Evolutionary conservation across 768 basidiomycete species (phyloP).

Genomic region (Lepiota brunneoincarnata): DNA sequence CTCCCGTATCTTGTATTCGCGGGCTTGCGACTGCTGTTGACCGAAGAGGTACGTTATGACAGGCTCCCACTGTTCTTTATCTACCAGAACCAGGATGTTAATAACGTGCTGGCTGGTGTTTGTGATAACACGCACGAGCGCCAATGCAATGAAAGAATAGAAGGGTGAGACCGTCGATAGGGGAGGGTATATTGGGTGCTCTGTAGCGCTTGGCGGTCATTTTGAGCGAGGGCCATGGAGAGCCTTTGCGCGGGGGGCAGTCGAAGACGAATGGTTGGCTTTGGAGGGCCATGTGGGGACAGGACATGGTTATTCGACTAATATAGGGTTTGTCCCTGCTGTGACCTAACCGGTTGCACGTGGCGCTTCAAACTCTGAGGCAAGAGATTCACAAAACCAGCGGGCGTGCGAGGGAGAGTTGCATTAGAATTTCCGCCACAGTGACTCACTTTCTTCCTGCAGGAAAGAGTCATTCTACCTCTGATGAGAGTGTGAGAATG

Average conservation of each 20-base stretch:
- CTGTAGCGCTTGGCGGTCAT: constrained; percentile 46
- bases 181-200: constrained; percentile 18
- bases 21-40: constrained; percentile 20
- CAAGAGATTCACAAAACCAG: no score
- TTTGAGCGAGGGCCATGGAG: constrained; percentile 25
- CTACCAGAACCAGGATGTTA: constrained; percentile 21
- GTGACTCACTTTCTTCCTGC: not conserved
- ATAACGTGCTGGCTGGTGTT: not conserved
- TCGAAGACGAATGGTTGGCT: constrained; percentile 17
- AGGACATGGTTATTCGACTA: no score
- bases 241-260: constrained; percentile 15
- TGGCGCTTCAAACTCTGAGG: no score
- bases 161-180: constrained; percentile 37
- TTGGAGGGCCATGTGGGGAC: constrained; percentile 3
- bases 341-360: no score
- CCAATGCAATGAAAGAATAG: constrained; percentile 48
- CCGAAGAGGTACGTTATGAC: constrained; percentile 37
- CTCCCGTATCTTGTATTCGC: constrained; percentile 31
- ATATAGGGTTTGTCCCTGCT: no score
- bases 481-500: not conserved
- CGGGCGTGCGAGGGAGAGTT: not conserved
- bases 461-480: not conserved
- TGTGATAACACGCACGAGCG: constrained; percentile 32
- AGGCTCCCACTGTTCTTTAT: constrained; percentile 58
- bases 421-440: not conserved